Base-by-base conservation (phyloP, 2,329 filamentous ascomycete genomes). In the Fusarium pseudoanthophilum region DNA sequence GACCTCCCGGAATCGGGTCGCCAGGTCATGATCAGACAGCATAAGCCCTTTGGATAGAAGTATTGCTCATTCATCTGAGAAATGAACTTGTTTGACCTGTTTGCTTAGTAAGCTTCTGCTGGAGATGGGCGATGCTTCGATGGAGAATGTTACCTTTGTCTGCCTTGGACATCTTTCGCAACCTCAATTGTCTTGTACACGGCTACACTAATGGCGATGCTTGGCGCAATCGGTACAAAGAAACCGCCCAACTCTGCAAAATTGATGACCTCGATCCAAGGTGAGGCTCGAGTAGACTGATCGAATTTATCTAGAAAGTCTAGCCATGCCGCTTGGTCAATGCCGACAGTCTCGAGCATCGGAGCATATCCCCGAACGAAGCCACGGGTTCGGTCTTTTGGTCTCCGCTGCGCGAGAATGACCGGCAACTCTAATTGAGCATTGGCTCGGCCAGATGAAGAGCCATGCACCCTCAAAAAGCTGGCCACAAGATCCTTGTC, bases 1-100 rank as follows among this genome's bases (percentile, higher is more conserved):
- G 45, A 5, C 14, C 30, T 69, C 24, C 75, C 64, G 0, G 77
- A 69, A 7, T 84, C 82, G 1, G 86, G 85, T 58, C 86, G 86
- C 80, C 83, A 89, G 3, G 86, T 86, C 80, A 91, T 85, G 42
- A 92, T 82, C 26, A 82, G 45, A 7, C 76, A 79, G 18, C 86
- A 88, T 1, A 91, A 82, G 0, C 89, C 89, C 4, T 84, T 84
- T 0, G 89, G 89, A 52, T 83, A 84, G 78, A 91, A 92, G 66
- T 89, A 85, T 7, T 87, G 82, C 15, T 67, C 63, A 5, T 67
- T 67, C 16, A 67, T 59, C 18, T 61, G 42, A 2, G 63, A 16
- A 7, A 67, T 11, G 32, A 67, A 67, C 46, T 67, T 60, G 28
- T 67, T 67, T 11, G 64, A 52, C 20, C 64, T 26, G 18, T 3